Conservation (phyloP, 2,329 filamentous ascomycete species). For the Metarhizium guizhouense region DNA sequence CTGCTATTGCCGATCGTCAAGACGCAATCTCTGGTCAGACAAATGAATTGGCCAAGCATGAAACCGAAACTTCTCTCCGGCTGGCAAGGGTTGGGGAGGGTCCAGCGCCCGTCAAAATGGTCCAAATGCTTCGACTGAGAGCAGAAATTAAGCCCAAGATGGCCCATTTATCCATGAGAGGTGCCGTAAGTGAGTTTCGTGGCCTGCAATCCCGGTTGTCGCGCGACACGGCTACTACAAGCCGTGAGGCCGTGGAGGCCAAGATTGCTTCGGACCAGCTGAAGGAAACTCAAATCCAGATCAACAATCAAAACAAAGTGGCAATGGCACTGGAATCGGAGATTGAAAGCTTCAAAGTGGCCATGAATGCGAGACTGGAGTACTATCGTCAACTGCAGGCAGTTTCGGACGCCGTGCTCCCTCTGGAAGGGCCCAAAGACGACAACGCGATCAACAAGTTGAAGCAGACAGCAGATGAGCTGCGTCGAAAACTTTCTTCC, state of each 20-base stretch:
- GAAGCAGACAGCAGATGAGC: constrained; percentile 24
- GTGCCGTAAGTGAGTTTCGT: constrained; percentile 61
- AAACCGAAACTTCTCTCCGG: constrained; percentile 53
- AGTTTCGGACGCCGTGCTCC: constrained; percentile 79
- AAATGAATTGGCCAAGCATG: constrained; percentile 68
- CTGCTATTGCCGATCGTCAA: constrained; percentile 69
- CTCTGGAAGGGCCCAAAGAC: constrained; percentile 56
- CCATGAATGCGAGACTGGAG: constrained; percentile 79
- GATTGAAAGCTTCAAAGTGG: constrained; percentile 62
- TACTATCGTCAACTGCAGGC: constrained; percentile 87
- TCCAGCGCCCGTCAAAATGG: constrained; percentile 56
- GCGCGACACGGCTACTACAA: constrained; percentile 13
- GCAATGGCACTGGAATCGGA: constrained; percentile 52
- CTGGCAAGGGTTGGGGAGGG: constrained; percentile 56
- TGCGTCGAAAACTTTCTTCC: constrained; percentile 50
- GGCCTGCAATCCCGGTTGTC: constrained; percentile 42
- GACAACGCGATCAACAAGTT: constrained; percentile 34
- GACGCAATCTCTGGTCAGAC: constrained; percentile 66
- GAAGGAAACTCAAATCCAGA: constrained; percentile 45
- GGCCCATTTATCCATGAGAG: constrained; percentile 57
- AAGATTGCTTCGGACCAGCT: constrained; percentile 57
- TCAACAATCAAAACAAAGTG: constrained; percentile 42
- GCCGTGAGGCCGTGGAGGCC: constrained; percentile 58
- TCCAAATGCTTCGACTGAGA: constrained; percentile 42
- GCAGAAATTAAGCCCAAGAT: constrained; percentile 37